These are phyloP conservation scores for Gleditsia sinensis DNA, from an alignment of 306 rosid species.

Conservation along the genomic window DNA sequence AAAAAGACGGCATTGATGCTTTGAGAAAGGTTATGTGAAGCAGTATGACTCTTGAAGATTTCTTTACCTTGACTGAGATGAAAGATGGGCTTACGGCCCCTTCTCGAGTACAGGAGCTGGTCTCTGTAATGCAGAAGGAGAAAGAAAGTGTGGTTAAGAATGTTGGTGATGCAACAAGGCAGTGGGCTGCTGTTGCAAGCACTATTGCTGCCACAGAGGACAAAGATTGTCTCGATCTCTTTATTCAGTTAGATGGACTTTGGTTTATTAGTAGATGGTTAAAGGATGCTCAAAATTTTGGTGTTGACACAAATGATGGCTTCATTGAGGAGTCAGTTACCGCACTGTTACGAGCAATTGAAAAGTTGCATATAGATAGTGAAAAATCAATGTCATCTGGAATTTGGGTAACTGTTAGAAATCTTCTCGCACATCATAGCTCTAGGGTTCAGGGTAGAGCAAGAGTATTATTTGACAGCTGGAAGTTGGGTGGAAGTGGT, in stretches of 20 bases:
- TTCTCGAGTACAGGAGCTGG: constrained; percentile 84
- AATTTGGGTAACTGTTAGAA: constrained; percentile 63
- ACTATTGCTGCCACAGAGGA: constrained; percentile 92
- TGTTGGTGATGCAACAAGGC: constrained; percentile 80
- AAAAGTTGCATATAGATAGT: constrained; percentile 63
- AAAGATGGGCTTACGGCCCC: constrained; percentile 95
- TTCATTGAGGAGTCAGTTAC: constrained; percentile 73
- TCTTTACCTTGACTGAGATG: constrained; percentile 97
- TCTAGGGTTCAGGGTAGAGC: constrained; percentile 67
- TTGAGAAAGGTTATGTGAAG: constrained; percentile 61
- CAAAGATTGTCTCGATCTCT: constrained; percentile 90
- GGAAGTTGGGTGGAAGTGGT: constrained; percentile 57
- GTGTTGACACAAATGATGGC: constrained; percentile 58
- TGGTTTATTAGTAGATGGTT: constrained; percentile 81
- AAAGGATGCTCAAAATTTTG: constrained; percentile 67
- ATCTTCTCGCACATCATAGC: constrained; percentile 69
- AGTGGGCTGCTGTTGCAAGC: constrained; percentile 97
- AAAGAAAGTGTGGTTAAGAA: constrained; percentile 64
- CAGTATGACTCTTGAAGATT: constrained; percentile 95
- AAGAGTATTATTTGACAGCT: constrained; percentile 62
- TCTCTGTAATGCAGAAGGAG: constrained; percentile 79
- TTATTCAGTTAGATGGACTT: constrained; percentile 84
- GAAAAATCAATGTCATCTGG: constrained; percentile 72
- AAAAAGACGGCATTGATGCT: constrained; percentile 39
- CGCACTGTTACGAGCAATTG: constrained; percentile 76